Base-by-base conservation (phyloP, 73 alveolate genomes). In the Tetrahymena thermophila region DNA sequence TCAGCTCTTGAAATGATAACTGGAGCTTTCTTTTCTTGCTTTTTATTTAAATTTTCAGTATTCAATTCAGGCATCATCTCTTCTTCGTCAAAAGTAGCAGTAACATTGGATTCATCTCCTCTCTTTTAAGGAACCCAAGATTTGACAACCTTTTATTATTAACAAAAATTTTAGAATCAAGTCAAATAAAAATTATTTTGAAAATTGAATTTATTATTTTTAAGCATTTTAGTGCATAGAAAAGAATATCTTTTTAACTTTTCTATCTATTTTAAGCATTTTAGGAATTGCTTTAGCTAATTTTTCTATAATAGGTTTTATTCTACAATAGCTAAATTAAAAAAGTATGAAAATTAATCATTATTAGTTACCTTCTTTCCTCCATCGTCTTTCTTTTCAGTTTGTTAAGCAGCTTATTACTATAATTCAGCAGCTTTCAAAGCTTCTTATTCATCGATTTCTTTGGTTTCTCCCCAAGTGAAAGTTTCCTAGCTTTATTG, bases 51-150 rank as follows among this genome's bases (percentile, higher is more conserved):
- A 34, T 71, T 71, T 71, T 71, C 89, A n/a, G 89, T 28, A 25
- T 71, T 71, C 23, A 71, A 71, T 71, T 71, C 89, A 31, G 89
- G 89, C 37, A 71, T 28, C 40, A 71, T 28, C n/a, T 71, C 89
- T 28, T 71, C 89, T 71, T 71, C 89, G 11, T 71, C 13, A 31
- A 71, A 71, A 28, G 89, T 71, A 31, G 89, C 89, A 3, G 37
- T 31, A 25, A 25, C 17, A 13, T n/a, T 31, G 17, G 35, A 9
- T 28, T 71, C 37, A 71, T 71, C 89, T 71, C 37, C 89, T 71
- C 89, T 71, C 89, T 71, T 71, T 71, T 71, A 71, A 71, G 89
- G 89, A 28, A 71, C 89, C 89, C 89, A 71, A 71, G 89, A 71
- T 71, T 71, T 71, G 7, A 71, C 37, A 71, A 71, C 89, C 89